These are phyloP conservation scores for Arthrobotrys entomopaga DNA, from an alignment of 2,329 filamentous ascomycete genomes.

Conservation along the genomic window DNA sequence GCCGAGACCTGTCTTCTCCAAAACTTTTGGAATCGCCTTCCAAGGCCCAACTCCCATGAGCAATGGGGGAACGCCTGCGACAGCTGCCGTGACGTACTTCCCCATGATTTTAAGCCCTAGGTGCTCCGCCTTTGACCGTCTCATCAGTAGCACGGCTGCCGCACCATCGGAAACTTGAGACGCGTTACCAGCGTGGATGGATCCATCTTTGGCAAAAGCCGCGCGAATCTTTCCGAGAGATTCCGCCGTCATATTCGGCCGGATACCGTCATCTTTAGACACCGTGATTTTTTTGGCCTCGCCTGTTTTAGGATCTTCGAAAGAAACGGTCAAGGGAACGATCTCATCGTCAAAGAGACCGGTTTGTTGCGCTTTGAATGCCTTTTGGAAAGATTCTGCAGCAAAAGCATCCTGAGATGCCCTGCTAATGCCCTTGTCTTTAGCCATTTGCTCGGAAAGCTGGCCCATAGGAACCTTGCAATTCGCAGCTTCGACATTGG, in stretches of 20 bases:
- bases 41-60: slow-evolving; percentile 97
- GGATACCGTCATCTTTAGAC: slow-evolving; percentile 84
- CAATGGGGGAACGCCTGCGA: slow-evolving; percentile 89
- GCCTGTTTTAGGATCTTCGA: slow-evolving; percentile 88
- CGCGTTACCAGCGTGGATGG: slow-evolving; percentile 95
- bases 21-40: slow-evolving; percentile 92
- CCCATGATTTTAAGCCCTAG: slow-evolving; percentile 89
- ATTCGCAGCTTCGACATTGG: slow-evolving; percentile 82
- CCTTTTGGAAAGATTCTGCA: slow-evolving; percentile 91
- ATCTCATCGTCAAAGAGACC: slow-evolving; percentile 97
- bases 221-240: slow-evolving; percentile 89
- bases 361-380: slow-evolving; percentile 80
- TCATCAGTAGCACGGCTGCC: slow-evolving; percentile 94
- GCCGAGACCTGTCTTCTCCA: slow-evolving; percentile 84
- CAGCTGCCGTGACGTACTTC: slow-evolving; percentile 86
- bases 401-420: slow-evolving; percentile 89
- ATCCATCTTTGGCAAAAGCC: slow-evolving; percentile 89
- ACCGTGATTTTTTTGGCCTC: slow-evolving; percentile 86
- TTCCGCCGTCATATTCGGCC: slow-evolving; percentile 85
- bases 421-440: slow-evolving; percentile 78
- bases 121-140: slow-evolving; percentile 85
- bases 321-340: slow-evolving; percentile 83
- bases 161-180: slow-evolving; percentile 96
- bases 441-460: slow-evolving; percentile 93
- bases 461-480: slow-evolving; percentile 98